A percentile compares a stretch with the other conserved stretches of the same genome.
Evolutionary conservation across 495 filamentous ascomycete species (phyloP).

Genomic region (Pseudomonodictys pantanalensis): DNA sequence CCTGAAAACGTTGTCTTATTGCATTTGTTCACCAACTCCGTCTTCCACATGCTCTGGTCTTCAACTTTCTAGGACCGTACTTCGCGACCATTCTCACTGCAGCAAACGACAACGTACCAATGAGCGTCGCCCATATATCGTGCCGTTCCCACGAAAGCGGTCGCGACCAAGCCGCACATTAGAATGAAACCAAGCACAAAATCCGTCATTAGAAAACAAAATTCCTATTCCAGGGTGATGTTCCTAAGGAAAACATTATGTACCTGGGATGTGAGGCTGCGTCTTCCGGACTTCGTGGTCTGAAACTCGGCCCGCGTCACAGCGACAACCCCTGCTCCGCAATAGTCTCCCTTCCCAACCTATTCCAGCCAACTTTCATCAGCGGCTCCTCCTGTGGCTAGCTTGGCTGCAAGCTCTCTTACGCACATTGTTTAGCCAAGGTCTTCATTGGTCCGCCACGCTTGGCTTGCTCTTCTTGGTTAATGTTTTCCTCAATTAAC

Average conservation of each 20-base stretch:
- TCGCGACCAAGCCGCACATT: not conserved
- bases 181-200: not conserved
- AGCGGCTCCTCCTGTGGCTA: not conserved
- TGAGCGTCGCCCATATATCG: not conserved
- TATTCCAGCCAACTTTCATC: not conserved
- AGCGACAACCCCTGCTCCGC: not conserved
- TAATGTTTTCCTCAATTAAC: not conserved
- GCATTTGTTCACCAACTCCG: not conserved
- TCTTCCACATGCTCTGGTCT: not conserved
- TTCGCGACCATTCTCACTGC: too few relatives aligned
- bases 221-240: not conserved
- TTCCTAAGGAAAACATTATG: not conserved
- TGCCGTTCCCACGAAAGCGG: not conserved
- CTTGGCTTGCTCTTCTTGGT: not conserved
- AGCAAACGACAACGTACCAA: not conserved
- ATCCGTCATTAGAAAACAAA: not conserved
- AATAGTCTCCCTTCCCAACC: not conserved
- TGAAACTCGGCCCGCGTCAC: not conserved
- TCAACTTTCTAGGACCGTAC: too few relatives aligned
- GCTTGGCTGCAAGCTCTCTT: not conserved
- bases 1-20: not conserved
- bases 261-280: not conserved
- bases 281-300: not conserved
- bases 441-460: not conserved
- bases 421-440: not conserved